Evolutionary conservation across 1,284 basidiomycete genomes (phyloP), one percentile per base, ranked within the genome.

Genomic region (Mixia osmundae): DNA sequence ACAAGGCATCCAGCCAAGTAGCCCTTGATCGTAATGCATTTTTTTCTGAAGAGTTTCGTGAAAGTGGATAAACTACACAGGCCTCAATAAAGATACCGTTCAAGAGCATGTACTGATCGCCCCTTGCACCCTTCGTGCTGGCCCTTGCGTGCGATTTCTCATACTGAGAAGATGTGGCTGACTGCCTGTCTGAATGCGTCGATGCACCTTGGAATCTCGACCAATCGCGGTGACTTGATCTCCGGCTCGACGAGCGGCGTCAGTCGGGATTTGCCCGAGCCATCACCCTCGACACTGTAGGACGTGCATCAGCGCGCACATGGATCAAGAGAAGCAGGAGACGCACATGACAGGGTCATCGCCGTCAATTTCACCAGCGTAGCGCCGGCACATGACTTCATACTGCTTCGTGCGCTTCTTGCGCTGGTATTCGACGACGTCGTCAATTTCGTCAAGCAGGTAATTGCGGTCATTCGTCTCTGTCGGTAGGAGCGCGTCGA

Each of bases 1-100:
- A 21, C 48, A 56, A 36, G 55, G 55, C 7, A 43, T 56, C 18
- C 19, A 27, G 21, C 39, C 37, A n/a, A n/a, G n/a, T n/a, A n/a
- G n/a, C n/a, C n/a, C n/a, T n/a, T n/a, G n/a, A n/a, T n/a, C n/a
- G n/a, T n/a, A n/a, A n/a, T n/a, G n/a, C n/a, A n/a, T n/a, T n/a
- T n/a, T n/a, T n/a, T n/a, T n/a, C n/a, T n/a, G n/a, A n/a, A n/a
- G n/a, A n/a, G n/a, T n/a, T n/a, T n/a, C n/a, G n/a, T n/a, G n/a
- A n/a, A n/a, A n/a, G n/a, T n/a, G n/a, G n/a, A n/a, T n/a, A n/a
- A n/a, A n/a, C n/a, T n/a, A n/a, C n/a, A n/a, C n/a, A n/a, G n/a
- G n/a, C n/a, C n/a, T n/a, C n/a, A n/a, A n/a, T n/a, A n/a, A n/a
- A n/a, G n/a, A n/a, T n/a, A n/a, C n/a, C n/a, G n/a, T n/a, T n/a